Evolutionary conservation across 768 basidiomycete species (phyloP), one percentile per base, ranked within the genome.

Genomic region (Auricularia sp.): DNA sequence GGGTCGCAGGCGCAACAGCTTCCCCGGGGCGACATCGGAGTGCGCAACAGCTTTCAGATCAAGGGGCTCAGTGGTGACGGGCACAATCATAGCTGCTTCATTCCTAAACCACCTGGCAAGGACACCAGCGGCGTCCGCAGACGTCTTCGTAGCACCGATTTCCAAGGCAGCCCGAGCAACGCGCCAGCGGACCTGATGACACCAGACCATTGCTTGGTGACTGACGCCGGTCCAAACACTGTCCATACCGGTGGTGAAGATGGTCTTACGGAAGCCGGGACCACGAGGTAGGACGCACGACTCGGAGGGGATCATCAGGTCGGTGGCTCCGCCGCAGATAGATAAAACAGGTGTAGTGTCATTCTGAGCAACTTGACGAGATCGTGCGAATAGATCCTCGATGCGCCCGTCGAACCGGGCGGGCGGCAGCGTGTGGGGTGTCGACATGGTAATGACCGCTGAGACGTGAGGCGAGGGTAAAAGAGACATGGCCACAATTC

Each of bases 171-270:
- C 84, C 63, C 91, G 81, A 16, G 94, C 94, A 39, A 96, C 79
- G 29, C 86, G 83, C 89, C 89, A 92, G 47, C 97, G 88, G 10
- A 98, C 87, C 75, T 99, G 97, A 75, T 98, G 92, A 72, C 97
- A 98, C 97, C 97, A 99, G 3, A 98, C 93, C 85, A 98, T 95
- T 66, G 92, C 95, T 51, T 86, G 86, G 73, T 99, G 97, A 33
- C 95, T 96, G 3, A 98, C 91, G 2, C 93, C 92, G 2, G 95
- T 92, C 91, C 94, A 96, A 2, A 88, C 84, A n/a, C 92, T 92
- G 61, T 95, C 90, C 33, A 98, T 77, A 1, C 87, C 88, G 37
- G 90, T 90, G 1, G 93, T 90, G 71, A 97, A 96, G 3, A 95
- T 80, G 0, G 87, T 88, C 45, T 81, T 80, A 51, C 86, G 75